Evolutionary conservation across 495 filamentous ascomycete species (phyloP), one percentile per base, ranked within the genome.

Genomic region (Physcia stellaris): DNA sequence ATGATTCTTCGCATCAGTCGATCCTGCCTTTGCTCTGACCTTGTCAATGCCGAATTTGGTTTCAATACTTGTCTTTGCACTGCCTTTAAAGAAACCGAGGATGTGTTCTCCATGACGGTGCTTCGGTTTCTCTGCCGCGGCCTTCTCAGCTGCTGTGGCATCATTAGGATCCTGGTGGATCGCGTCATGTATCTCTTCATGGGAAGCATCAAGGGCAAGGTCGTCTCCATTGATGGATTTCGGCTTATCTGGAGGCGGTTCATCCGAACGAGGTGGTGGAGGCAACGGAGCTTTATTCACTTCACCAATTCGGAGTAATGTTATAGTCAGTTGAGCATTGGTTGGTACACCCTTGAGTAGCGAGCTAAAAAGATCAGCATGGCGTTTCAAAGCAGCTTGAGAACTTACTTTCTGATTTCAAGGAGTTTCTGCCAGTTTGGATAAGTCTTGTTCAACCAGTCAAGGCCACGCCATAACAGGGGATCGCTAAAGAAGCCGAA

Each of bases 281-380:
- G 84, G 83, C 0, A 93, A 57, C 0, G 86, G 85, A 0, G 83
- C 72, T 37, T 80, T 76, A 56, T 86, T 88, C 15, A 75, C 77
- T 60, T 92, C 86, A 36, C 85, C 83, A 38, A 87, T 76, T 26
- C 86, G 80, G 19, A 94, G 78, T 10, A 93, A 69, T 3, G 86
- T 93, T 32, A 94, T 56, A 0, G 85, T 82, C 11, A 94, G 66
- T 47, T 92, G 86, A 13, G 83, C 84, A 51, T 93, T 90, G 3
- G 86, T 93, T 0, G 86, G 86, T 26, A 86, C 74, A n/a, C 80
- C 83, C 50, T 80, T 78, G 36, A 94, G 73, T 2, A 92, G 46
- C 4, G 79, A 82, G 49, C 79, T 85, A 35, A 16, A 42, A 3
- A 12, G n/a, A 18, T 33, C 23, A 40, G 42, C 18, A 31, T 17